phyloP scores from a whole-genome alignment of 1,284 basidiomycete genomes.

The Puccinia coronata region DNA sequence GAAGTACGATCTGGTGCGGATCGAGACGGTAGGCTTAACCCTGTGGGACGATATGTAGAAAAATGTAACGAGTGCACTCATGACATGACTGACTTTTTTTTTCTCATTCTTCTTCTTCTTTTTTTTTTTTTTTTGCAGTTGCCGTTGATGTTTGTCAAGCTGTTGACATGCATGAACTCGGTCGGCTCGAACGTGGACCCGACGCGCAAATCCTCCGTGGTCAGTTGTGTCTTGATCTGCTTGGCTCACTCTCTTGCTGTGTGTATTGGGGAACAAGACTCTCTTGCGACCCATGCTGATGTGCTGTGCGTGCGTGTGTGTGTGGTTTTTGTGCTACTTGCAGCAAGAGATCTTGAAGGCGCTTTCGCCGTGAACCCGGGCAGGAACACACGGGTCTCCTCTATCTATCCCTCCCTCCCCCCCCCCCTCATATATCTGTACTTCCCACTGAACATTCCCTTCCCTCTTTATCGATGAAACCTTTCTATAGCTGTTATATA shows the following conservation, averaged over 20 bases:
- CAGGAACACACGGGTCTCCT: too few species aligned
- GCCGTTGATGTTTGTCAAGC: conserved; percentile 15
- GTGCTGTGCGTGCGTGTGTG: background rate
- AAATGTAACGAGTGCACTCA: too few species aligned
- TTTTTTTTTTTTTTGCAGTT: conserved; percentile 16
- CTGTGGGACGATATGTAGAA: too few species aligned
- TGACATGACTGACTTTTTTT: too few species aligned
- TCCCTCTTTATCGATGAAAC: too few species aligned
- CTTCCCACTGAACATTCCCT: too few species aligned
- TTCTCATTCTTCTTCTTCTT: background rate
- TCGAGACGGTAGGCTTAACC: conserved; percentile 24
- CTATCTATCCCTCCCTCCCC: too few species aligned
- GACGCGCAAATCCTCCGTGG: conserved; percentile 11
- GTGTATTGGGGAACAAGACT: background rate
- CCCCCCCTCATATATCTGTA: too few species aligned
- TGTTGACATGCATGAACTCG: conserved; percentile 32
- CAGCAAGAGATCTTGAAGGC: conserved; percentile 29
- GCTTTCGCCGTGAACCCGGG: conserved; percentile 3
- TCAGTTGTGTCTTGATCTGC: conserved; percentile 23
- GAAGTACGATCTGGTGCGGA: conserved; percentile 25
- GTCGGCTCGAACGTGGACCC: conserved; percentile 21
- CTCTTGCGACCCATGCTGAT: too few species aligned
- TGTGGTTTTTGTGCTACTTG: background rate
- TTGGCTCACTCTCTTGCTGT: too few species aligned
- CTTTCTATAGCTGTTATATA: too few species aligned